Conservation (phyloP, 2,329 filamentous ascomycete species). For the Pestalotiopsis sp. region DNA sequence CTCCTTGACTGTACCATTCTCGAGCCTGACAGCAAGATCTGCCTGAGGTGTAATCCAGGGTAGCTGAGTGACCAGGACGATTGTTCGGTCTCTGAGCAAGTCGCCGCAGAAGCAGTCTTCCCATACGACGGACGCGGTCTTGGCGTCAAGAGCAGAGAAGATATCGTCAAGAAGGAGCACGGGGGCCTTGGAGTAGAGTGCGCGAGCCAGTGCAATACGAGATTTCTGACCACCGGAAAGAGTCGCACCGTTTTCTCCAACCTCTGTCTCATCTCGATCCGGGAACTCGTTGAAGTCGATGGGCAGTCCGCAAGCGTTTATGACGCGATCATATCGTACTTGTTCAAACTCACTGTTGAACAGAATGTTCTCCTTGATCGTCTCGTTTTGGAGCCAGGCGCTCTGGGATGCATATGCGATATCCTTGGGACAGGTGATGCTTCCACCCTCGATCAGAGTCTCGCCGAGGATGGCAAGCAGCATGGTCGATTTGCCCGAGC, state of each 20-base stretch:
- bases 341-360: slow-evolving; percentile 56
- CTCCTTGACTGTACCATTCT: slow-evolving; percentile 45
- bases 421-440: slow-evolving; percentile 51
- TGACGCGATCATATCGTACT: slow-evolving; percentile 54
- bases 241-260: slow-evolving; percentile 58
- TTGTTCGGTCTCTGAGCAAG: slow-evolving; percentile 54
- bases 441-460: slow-evolving; percentile 50
- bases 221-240: slow-evolving; percentile 61
- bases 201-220: slow-evolving; percentile 57
- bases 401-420: slow-evolving; percentile 61
- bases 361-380: slow-evolving; percentile 56
- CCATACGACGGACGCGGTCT: slow-evolving; percentile 59
- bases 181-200: slow-evolving; percentile 58
- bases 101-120: slow-evolving; percentile 60
- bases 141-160: slow-evolving; percentile 61
- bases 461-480: slow-evolving; percentile 58
- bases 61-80: slow-evolving; percentile 59
- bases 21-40: slow-evolving; percentile 48
- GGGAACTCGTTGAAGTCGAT: slow-evolving; percentile 55
- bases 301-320: slow-evolving; percentile 57
- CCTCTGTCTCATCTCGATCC: slow-evolving; percentile 51
- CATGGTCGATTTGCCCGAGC: slow-evolving; percentile 60
- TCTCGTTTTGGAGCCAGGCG: slow-evolving; percentile 60
- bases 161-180: slow-evolving; percentile 61
- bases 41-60: slow-evolving; percentile 56